Percentiles rank a stretch among this genome's conserved stretches.
These are phyloP conservation scores for Hypholoma fasciculare DNA, from an alignment of 768 basidiomycete genomes.

Conservation along the genomic window DNA sequence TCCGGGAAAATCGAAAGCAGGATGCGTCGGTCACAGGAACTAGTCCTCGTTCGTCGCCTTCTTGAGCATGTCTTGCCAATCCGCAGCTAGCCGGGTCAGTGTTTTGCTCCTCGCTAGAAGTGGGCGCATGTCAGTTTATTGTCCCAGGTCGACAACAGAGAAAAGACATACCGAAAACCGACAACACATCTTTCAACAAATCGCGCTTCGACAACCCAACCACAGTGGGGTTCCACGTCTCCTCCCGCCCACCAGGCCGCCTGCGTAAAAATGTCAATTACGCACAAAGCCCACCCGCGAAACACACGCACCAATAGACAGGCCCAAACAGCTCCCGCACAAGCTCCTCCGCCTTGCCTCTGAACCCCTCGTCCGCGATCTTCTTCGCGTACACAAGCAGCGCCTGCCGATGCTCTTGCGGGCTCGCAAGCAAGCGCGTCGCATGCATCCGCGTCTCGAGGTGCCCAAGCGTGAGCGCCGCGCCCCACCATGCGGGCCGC, in stretches of 20 bases:
- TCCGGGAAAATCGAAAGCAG: not conserved
- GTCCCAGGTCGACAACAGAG: not conserved
- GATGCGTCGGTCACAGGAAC: not conserved
- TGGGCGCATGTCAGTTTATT: not conserved
- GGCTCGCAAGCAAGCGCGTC: conserved; percentile 73
- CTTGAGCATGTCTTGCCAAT: conserved; percentile 83
- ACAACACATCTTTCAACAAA: conserved; percentile 76
- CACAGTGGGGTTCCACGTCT: conserved; percentile 66
- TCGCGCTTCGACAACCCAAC: conserved; percentile 80
- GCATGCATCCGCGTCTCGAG: conserved; percentile 83
- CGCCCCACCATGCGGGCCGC: conserved; percentile 77
- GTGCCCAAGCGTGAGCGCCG: conserved; percentile 85
- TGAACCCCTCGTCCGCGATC: conserved; percentile 88
- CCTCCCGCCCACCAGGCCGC: conserved; percentile 66
- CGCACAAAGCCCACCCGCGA: not conserved
- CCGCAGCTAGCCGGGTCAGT: conserved; percentile 68
- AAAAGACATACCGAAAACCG: conserved; percentile 63
- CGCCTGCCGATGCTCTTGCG: conserved; percentile 80
- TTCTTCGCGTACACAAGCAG: conserved; percentile 78
- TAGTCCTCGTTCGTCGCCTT: conserved; percentile 56
- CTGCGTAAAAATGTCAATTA: conserved; percentile 35
- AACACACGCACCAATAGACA: conserved; percentile 71
- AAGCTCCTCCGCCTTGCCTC: conserved; percentile 87
- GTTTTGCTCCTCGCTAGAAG: conserved; percentile 70
- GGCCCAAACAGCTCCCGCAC: conserved; percentile 90